phyloP scores from a whole-genome alignment of 257 asterid species.

The Fraxinus anomala region DNA sequence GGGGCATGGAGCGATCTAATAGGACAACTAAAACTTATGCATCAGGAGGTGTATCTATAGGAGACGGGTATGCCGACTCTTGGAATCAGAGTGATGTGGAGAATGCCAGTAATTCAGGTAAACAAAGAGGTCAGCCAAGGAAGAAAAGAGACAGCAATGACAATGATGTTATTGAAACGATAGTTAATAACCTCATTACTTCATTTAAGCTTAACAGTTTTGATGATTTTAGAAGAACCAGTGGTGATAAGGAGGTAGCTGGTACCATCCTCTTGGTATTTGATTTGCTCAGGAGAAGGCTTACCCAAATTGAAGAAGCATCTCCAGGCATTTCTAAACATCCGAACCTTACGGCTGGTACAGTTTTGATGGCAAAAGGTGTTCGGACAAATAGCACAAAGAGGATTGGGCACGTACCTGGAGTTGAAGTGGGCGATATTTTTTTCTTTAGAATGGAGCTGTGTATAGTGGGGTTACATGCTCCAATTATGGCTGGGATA shows the following conservation, averaged over 20 bases:
- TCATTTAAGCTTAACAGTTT: conserved; percentile 33
- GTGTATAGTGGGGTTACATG: conserved; percentile 51
- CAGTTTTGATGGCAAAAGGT: conserved; percentile 42
- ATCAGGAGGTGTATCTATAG: conserved; percentile 22
- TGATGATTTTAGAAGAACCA: conserved; percentile 35
- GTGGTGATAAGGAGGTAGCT: conserved; percentile 46
- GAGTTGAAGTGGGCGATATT: conserved; percentile 52
- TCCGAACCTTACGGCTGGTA: conserved; percentile 43
- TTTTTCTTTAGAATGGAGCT: conserved; percentile 56
- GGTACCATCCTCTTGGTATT: conserved; percentile 33
- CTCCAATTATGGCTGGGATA: conserved; percentile 57
- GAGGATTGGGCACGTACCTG: conserved; percentile 49
- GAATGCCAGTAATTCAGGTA: conserved; percentile 34
- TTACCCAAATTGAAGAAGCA: conserved; percentile 41
- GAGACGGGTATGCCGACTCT: conserved; percentile 37
- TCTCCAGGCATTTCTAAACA: conserved; percentile 40
- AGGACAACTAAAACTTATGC: conserved; percentile 14
- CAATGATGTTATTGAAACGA: conserved; percentile 35
- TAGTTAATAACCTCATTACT: conserved; percentile 29
- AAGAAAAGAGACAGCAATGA: conserved; percentile 20
- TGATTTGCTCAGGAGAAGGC: conserved; percentile 45
- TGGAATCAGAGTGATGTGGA: conserved; percentile 37
- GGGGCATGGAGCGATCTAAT: conserved; percentile 28
- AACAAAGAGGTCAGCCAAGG: conserved; percentile 25
- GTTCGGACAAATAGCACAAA: conserved; percentile 42